phyloP scores from a whole-genome alignment of 345 rosid genomes.

The Isatis tinctoria region DNA sequence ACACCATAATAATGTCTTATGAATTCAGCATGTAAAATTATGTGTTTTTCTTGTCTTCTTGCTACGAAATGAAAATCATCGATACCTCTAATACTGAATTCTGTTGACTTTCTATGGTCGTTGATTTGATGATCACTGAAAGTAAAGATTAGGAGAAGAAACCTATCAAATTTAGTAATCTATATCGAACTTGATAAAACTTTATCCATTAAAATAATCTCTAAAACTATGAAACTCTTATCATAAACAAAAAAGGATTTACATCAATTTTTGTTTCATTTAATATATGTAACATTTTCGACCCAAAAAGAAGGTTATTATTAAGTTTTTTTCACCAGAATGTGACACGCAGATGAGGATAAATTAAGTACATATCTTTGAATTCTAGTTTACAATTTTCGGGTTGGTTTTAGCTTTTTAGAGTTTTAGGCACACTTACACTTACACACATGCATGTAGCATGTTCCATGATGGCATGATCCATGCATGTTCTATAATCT shows the following conservation, averaged over 20 bases:
- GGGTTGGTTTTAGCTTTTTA: neutral
- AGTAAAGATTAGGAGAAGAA: too few species aligned
- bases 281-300: neutral
- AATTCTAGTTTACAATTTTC: too few species aligned
- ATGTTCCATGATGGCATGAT: neutral
- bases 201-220: neutral
- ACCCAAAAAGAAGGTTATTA: neutral
- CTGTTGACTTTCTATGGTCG: neutral
- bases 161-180: neutral
- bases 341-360: neutral
- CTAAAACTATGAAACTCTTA: neutral
- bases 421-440: neutral
- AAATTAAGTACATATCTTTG: neutral
- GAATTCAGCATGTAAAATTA: neutral
- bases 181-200: too few species aligned
- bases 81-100: too few species aligned
- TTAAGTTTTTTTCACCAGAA: neutral
- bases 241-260: neutral
- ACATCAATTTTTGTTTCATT: neutral
- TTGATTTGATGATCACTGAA: too few species aligned
- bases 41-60: neutral
- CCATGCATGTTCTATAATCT: neutral
- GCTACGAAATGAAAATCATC: too few species aligned
- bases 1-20: neutral
- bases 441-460: neutral